Percentiles rank a stretch among this genome's conserved stretches.
Conservation (phyloP, 1,284 basidiomycete genomes). For the Austroboletus niveus region DNA sequence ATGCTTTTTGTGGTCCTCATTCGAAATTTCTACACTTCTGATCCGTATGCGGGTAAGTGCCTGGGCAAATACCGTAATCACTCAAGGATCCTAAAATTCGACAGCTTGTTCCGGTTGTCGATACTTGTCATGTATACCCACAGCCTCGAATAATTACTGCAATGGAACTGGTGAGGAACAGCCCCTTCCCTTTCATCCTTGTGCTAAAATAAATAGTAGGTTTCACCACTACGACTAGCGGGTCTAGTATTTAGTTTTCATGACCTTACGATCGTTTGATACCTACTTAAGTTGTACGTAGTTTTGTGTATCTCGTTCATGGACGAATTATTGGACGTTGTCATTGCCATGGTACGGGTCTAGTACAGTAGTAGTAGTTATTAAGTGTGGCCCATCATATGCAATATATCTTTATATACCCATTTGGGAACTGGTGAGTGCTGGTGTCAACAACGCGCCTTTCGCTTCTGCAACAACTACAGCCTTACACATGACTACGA, state of each 20-base stretch:
- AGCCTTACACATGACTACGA: constrained; percentile 18
- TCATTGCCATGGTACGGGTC: no score
- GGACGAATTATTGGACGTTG: not conserved
- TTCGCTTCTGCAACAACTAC: no score
- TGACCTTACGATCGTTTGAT: not conserved
- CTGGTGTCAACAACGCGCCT: no score
- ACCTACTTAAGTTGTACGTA: constrained; percentile 5
- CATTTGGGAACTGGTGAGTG: no score
- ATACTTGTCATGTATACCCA: constrained; percentile 87
- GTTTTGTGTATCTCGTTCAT: not conserved
- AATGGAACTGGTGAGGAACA: constrained; percentile 54
- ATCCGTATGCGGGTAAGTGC: constrained; percentile 71
- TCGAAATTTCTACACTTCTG: constrained; percentile 86
- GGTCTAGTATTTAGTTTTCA: constrained; percentile 28
- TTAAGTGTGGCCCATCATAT: no score
- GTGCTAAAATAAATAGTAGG: constrained; percentile 20
- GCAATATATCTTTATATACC: no score
- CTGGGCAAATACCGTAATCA: not conserved
- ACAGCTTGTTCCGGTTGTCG: constrained; percentile 87
- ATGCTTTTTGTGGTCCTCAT: constrained; percentile 81
- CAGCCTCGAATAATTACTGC: constrained; percentile 73
- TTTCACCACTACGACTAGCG: constrained; percentile 31
- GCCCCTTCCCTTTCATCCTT: not conserved
- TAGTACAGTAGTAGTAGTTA: no score
- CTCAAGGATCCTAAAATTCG: constrained; percentile 4